Percentiles rank a stretch among this genome's conserved stretches.
phyloP scores from a whole-genome alignment of 257 asterid genomes.

The Haberlea rhodopensis region DNA sequence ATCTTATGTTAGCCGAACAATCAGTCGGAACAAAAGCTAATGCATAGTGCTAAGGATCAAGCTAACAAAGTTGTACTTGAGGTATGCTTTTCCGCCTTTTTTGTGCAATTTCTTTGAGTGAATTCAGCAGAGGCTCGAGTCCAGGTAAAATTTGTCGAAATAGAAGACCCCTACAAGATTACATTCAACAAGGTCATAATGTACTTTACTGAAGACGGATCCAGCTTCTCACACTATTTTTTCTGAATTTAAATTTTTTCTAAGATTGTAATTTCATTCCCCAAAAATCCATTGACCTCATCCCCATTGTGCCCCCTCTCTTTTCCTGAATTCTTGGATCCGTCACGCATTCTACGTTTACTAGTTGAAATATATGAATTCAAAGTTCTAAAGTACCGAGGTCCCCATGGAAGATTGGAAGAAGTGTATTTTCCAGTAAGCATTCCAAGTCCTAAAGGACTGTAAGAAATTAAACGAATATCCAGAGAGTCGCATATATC shows the following conservation, averaged over 20 bases:
- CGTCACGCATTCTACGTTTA: background rate
- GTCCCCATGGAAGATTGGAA: conserved; percentile 82
- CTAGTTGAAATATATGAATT: conserved; percentile 4
- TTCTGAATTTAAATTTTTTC: background rate
- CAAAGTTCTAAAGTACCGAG: conserved; percentile 45
- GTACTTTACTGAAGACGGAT: background rate
- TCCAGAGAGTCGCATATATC: conserved; percentile 69
- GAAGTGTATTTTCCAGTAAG: conserved; percentile 83
- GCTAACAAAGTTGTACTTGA: conserved; percentile 43
- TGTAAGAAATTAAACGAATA: conserved; percentile 71
- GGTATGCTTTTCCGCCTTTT: conserved; percentile 64
- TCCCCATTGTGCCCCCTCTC: background rate
- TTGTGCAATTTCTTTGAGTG: conserved; percentile 58
- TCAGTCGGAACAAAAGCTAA: background rate
- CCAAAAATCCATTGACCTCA: background rate
- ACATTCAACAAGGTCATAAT: conserved; percentile 19
- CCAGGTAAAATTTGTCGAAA: conserved; percentile 89
- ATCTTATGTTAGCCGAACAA: background rate
- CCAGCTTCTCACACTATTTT: background rate
- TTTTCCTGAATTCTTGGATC: background rate
- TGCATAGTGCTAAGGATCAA: background rate
- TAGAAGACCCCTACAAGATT: conserved; percentile 56
- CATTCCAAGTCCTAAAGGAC: conserved; percentile 97
- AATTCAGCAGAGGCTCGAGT: conserved; percentile 61
- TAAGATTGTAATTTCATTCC: background rate